Conservation (phyloP, 768 basidiomycete genomes). For the Phallus indusiatus region DNA sequence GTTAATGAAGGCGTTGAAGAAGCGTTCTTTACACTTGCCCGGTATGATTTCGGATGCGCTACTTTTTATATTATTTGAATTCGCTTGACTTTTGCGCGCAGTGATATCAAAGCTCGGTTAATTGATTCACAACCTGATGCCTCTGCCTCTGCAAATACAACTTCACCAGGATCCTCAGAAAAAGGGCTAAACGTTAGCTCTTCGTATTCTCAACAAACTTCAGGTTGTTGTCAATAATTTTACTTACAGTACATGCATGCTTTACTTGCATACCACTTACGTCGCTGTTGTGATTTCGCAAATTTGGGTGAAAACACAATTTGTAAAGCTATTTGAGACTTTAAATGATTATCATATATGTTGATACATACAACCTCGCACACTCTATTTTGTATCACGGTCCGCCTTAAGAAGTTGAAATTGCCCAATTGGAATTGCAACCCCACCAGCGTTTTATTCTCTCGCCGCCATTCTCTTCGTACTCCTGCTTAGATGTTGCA, state of each 20-base stretch:
- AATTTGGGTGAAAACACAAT: background rate
- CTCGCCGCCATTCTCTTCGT: slow-evolving; percentile 85
- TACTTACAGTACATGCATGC: background rate
- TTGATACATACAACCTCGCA: background rate
- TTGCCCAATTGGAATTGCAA: slow-evolving; percentile 68
- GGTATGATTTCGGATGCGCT: slow-evolving; percentile 40
- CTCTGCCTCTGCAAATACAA: slow-evolving; percentile 28
- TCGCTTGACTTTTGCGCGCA: slow-evolving; percentile 22
- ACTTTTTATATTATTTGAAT: background rate
- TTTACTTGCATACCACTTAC: slow-evolving; percentile 1
- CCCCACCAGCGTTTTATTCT: slow-evolving; percentile 86
- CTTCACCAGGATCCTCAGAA: slow-evolving; percentile 11
- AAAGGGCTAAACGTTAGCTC: background rate
- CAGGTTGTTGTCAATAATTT: slow-evolving; percentile 1
- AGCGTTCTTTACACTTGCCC: slow-evolving; percentile 93
- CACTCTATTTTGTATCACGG: too few relatives aligned
- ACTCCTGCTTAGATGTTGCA: slow-evolving; percentile 71
- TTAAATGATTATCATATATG: background rate
- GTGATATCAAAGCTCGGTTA: slow-evolving; percentile 94
- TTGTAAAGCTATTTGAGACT: background rate
- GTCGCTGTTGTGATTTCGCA: background rate
- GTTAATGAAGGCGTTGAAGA: slow-evolving; percentile 97
- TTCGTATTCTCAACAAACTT: background rate
- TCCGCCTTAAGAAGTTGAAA: background rate
- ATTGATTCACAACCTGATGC: slow-evolving; percentile 84